Conservation (phyloP, 371 early-diverging fungal genomes). For the Mucor piriformis region DNA sequence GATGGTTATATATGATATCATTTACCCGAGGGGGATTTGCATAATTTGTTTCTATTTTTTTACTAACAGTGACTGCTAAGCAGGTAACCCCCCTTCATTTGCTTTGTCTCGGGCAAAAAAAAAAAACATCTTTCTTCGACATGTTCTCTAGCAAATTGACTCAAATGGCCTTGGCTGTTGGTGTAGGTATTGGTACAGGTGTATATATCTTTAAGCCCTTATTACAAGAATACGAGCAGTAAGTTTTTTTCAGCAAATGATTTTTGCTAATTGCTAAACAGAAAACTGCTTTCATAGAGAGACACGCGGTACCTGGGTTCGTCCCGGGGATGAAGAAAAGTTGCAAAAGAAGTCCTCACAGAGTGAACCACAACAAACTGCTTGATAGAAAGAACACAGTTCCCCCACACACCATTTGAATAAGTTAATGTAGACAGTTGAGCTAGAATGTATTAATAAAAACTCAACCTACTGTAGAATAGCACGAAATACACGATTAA, state of each 20-base stretch:
- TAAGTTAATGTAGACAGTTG: no score
- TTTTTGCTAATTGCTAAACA: no score
- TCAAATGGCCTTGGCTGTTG: slow-evolving; percentile 37
- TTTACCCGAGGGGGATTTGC: not conserved
- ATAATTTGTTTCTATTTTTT: not conserved
- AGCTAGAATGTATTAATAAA: no score
- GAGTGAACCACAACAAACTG: not conserved
- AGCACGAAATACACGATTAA: no score
- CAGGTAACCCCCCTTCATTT: not conserved
- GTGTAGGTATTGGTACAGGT: slow-evolving; percentile 50
- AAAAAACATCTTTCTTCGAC: not conserved
- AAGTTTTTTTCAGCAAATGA: slow-evolving; percentile 23
- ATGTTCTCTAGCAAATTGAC: slow-evolving; percentile 25
- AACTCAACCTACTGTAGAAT: no score
- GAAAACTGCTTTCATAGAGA: slow-evolving; percentile 23
- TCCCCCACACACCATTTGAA: no score
- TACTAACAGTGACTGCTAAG: slow-evolving; percentile 3
- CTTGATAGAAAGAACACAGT: no score
- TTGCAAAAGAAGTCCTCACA: slow-evolving; percentile 8
- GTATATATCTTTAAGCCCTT: slow-evolving; percentile 50
- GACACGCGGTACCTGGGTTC: slow-evolving; percentile 51
- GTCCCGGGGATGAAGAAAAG: slow-evolving; percentile 41
- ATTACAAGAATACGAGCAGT: slow-evolving; percentile 49
- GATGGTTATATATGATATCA: not conserved
- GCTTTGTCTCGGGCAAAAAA: slow-evolving; percentile 1